These are phyloP conservation scores for Chrysanthemum lavandulifolium DNA, from an alignment of 129 eudicot genomes.

Conservation along the genomic window DNA sequence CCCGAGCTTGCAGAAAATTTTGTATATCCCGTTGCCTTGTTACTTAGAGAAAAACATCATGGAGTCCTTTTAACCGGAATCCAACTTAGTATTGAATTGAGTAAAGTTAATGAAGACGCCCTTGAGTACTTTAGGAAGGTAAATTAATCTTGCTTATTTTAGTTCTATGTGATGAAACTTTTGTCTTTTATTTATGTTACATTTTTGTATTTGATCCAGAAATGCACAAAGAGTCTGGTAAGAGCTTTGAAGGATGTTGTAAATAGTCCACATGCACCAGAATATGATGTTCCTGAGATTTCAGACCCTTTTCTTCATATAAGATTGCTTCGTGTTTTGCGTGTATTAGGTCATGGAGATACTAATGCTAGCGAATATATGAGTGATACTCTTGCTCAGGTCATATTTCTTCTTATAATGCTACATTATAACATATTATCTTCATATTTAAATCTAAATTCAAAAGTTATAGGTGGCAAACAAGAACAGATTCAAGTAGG, in stretches of 20 bases:
- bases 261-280: conserved; percentile 95
- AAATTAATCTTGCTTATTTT: conserved; percentile 23
- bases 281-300: conserved; percentile 84
- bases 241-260: conserved; percentile 82
- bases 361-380: conserved; percentile 94
- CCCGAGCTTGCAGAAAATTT: conserved; percentile 91
- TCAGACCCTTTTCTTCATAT: conserved; percentile 95
- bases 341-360: conserved; percentile 85
- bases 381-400: conserved; percentile 99
- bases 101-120: conserved; percentile 78
- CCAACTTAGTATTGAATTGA: conserved; percentile 79
- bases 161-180: conserved; percentile 1
- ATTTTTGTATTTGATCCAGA: conserved; percentile 64
- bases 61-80: conserved; percentile 85
- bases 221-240: conserved; percentile 83
- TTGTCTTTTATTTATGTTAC: conserved; percentile 18
- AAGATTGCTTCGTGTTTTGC: conserved; percentile 73
- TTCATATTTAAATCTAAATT: no score
- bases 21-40: conserved; percentile 74
- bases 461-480: conserved; percentile 69
- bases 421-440: background rate
- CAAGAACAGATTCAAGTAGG: conserved; percentile 95
- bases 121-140: conserved; percentile 94
- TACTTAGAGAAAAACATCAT: conserved; percentile 95
- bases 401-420: conserved; percentile 31